Conservation (phyloP, 768 basidiomycete genomes). For the Coprinopsis strossmayeri region DNA sequence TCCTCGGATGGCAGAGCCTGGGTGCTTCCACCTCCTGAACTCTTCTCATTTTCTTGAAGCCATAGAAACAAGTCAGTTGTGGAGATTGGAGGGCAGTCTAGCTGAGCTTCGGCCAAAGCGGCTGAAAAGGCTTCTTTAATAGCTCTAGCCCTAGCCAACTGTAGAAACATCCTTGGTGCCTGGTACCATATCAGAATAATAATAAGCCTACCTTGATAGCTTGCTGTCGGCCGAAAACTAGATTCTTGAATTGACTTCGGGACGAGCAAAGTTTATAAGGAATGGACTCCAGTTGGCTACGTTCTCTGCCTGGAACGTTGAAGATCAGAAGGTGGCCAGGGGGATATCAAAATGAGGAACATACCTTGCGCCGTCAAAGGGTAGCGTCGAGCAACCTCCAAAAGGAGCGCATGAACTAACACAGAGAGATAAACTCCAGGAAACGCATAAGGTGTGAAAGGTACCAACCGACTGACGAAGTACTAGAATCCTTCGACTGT, state of each 20-base stretch:
- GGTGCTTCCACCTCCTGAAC: background rate
- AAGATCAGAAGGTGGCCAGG: background rate
- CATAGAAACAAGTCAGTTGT: constrained; percentile 41
- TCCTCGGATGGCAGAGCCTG: background rate
- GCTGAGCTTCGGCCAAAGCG: constrained; percentile 1
- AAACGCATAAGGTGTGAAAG: background rate
- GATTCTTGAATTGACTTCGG: constrained; percentile 25
- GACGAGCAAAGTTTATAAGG: constrained; percentile 35
- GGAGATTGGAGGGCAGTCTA: constrained; percentile 19
- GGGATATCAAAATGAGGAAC: background rate
- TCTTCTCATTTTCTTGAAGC: constrained; percentile 31
- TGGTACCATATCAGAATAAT: background rate
- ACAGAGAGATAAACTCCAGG: background rate
- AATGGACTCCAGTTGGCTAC: constrained; percentile 18
- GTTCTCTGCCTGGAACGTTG: constrained; percentile 12
- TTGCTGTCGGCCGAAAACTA: constrained; percentile 40
- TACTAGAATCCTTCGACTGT: background rate
- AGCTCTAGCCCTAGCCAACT: constrained; percentile 46
- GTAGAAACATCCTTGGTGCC: background rate
- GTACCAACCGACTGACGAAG: background rate
- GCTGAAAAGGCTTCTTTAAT: constrained; percentile 34
- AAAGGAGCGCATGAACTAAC: constrained; percentile 18
- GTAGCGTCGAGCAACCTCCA: constrained; percentile 29
- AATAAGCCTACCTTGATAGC: constrained; percentile 38
- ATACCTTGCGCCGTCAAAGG: constrained; percentile 40